Percentiles rank a stretch among this genome's conserved stretches.
phyloP scores from a whole-genome alignment of 2,329 filamentous ascomycete species.

The Arachnopeziza araneosa region DNA sequence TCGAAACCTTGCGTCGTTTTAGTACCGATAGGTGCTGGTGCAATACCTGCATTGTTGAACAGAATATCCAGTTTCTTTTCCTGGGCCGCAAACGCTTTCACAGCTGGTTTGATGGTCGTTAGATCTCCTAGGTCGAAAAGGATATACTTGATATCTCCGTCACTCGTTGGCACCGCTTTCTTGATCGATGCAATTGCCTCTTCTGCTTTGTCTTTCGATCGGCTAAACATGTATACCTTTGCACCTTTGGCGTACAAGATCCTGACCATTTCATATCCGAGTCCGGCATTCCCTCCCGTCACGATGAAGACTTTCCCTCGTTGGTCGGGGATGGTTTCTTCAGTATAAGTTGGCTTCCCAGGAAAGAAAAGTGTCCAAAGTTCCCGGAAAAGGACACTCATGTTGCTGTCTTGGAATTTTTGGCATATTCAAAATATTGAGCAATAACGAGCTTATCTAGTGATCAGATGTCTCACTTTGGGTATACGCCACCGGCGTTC shows the following conservation, averaged over 20 bases:
- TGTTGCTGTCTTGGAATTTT: no score
- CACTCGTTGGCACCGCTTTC: slow-evolving; percentile 27
- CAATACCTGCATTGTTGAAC: slow-evolving; percentile 35
- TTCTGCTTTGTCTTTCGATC: slow-evolving; percentile 32
- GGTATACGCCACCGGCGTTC: no score
- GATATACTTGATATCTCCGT: slow-evolving; percentile 32
- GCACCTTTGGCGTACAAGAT: slow-evolving; percentile 37
- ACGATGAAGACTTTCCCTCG: slow-evolving; percentile 37
- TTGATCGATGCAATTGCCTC: slow-evolving; percentile 30
- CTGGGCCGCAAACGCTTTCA: slow-evolving; percentile 28
- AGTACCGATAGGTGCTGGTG: slow-evolving; percentile 24
- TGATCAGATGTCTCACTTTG: no score
- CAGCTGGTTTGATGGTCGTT: slow-evolving; percentile 31
- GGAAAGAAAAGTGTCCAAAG: slow-evolving; percentile 25
- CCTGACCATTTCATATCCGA: slow-evolving; percentile 34
- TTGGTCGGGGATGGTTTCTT: slow-evolving; percentile 34
- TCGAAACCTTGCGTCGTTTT: slow-evolving; percentile 31
- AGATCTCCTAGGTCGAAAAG: slow-evolving; percentile 35
- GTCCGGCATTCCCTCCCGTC: slow-evolving; percentile 30
- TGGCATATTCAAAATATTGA: no score
- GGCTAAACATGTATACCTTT: slow-evolving; percentile 38
- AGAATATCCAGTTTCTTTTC: slow-evolving; percentile 36
- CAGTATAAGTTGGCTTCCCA: slow-evolving; percentile 36
- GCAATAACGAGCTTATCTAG: no score
- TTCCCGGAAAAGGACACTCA: no score